Percentiles rank a stretch among this genome's conserved stretches.
Conservation (phyloP, 1,139 yeast species). For the Zygoascus sp. region DNA sequence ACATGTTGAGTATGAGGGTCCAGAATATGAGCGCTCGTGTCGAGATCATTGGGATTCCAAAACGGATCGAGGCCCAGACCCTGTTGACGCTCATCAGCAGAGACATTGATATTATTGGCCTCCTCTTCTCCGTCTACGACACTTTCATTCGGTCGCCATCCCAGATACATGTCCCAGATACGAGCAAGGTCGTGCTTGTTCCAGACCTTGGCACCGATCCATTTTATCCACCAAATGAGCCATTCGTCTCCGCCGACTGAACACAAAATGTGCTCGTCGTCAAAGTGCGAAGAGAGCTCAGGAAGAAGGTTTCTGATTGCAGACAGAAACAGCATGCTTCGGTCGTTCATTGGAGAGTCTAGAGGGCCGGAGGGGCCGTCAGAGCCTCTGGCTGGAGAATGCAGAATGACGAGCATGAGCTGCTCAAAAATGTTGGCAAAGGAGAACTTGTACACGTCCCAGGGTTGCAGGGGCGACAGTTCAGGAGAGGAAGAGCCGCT, state of each 20-base stretch:
- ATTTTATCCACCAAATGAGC: conserved; percentile 93
- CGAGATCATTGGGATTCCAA: conserved; percentile 30
- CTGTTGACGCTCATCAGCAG: conserved; percentile 14
- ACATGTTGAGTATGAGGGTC: conserved; percentile 77
- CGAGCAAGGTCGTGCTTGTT: conserved; percentile 78
- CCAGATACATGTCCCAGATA: conserved; percentile 81
- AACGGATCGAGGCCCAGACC: conserved; percentile 33
- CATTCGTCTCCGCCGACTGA: conserved; percentile 72
- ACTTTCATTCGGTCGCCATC: conserved; percentile 48
- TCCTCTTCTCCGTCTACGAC: conserved; percentile 25
- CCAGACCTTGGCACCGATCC: conserved; percentile 87
- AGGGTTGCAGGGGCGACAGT: conserved; percentile 20
- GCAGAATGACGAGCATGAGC: conserved; percentile 67
- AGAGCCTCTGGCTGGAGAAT: conserved; percentile 47
- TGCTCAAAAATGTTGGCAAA: conserved; percentile 56
- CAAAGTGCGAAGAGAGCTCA: conserved; percentile 69
- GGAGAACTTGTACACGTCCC: conserved; percentile 16
- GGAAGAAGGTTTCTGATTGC: conserved; percentile 63
- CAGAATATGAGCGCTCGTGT: conserved; percentile 42
- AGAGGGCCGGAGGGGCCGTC: conserved; percentile 30
- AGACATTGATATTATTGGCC: conserved; percentile 8
- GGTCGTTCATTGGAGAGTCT: conserved; percentile 47
- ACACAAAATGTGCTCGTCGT: conserved; percentile 72
- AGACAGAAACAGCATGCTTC: conserved; percentile 69
- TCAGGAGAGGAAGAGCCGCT: conserved; percentile 10